Evolutionary conservation across 2,329 filamentous ascomycete genomes (phyloP).

Genomic region (Endoconidiophora laricicola): DNA sequence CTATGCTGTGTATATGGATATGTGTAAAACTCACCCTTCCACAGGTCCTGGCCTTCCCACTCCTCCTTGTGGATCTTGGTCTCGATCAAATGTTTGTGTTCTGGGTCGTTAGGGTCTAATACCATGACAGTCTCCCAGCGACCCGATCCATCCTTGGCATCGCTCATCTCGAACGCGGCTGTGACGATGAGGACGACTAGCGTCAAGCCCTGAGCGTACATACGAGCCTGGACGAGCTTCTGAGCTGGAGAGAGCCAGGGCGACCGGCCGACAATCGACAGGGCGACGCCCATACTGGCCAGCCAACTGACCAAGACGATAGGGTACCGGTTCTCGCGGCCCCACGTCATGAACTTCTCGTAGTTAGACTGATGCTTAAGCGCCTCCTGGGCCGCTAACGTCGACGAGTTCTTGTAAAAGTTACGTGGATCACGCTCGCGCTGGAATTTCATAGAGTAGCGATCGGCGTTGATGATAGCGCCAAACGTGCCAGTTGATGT

Average conservation of each 20-base stretch:
- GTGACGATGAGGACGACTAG: slow-evolving; percentile 68
- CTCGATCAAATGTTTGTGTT: slow-evolving; percentile 70
- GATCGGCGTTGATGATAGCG: slow-evolving; percentile 79
- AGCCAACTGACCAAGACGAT: slow-evolving; percentile 75
- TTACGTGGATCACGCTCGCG: slow-evolving; percentile 48
- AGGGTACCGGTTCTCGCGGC: slow-evolving; percentile 64
- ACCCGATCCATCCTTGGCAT: slow-evolving; percentile 59
- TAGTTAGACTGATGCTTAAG: slow-evolving; percentile 37
- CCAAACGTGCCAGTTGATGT: slow-evolving; percentile 68
- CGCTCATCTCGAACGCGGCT: slow-evolving; percentile 63
- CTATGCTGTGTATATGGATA: background rate
- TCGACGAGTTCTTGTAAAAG: slow-evolving; percentile 47
- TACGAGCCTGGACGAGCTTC: slow-evolving; percentile 86
- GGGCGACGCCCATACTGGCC: slow-evolving; percentile 58
- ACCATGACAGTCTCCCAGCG: slow-evolving; percentile 76
- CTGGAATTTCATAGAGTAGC: slow-evolving; percentile 48
- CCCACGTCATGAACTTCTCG: slow-evolving; percentile 54
- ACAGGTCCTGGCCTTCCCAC: slow-evolving; percentile 79
- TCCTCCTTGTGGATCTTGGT: slow-evolving; percentile 77
- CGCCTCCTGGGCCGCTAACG: slow-evolving; percentile 37
- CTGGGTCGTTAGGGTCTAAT: slow-evolving; percentile 63
- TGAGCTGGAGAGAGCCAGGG: slow-evolving; percentile 58
- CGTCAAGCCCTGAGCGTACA: slow-evolving; percentile 83
- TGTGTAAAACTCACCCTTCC: slow-evolving; percentile 54
- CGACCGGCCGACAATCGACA: slow-evolving; percentile 62